Evolutionary conservation across 345 rosid genomes (phyloP), one percentile per base, ranked within the genome.

Genomic region (Euphorbia pulcherrima): DNA sequence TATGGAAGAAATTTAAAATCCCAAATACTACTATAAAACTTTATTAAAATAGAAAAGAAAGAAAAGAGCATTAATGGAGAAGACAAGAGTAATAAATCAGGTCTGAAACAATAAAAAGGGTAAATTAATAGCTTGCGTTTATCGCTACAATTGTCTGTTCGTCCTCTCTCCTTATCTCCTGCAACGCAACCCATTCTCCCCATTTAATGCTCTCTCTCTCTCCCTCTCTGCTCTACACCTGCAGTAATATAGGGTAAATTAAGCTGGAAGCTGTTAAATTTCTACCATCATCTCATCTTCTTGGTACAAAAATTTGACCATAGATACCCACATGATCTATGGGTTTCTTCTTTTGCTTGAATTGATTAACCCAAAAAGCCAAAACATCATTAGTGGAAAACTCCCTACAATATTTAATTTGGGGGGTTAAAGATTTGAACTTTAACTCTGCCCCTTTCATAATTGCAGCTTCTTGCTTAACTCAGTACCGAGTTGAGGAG

Each of bases 21-120:
- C 7, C 33, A 35, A 50, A 44, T 21, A 30, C 61, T 75, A 73
- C 75, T 64, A 76, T 78, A 69, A 68, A 68, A 76, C 59, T 3
- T 2, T 12, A 27, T 7, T 33, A 62, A 54, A 68, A 77, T n/a
- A n/a, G n/a, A 14, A 75, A 55, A 73, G 81, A 54, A 76, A 51
- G 63, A 62, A 60, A 72, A 20, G 65, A 67, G 81, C 83, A 86
- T 83, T 88, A 81, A 86, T 83, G 91, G 82, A 54, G 77, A 84
- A 75, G 78, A 80, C 83, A 79, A 81, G 75, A 51, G 79, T 80
- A 78, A 79, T 82, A 73, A 84, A 74, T 81, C 68, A 62, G 73
- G 78, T 74, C 71, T 70, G 64, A 75, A 41, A 48, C 29, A 47
- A 29, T 33, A 28, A 69, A 68, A 55, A 33, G 56, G 67, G 76